A percentile compares a stretch with the other conserved stretches of the same genome.
phyloP scores from a whole-genome alignment of 2,329 filamentous ascomycete species.

The Acarospora socialis region DNA sequence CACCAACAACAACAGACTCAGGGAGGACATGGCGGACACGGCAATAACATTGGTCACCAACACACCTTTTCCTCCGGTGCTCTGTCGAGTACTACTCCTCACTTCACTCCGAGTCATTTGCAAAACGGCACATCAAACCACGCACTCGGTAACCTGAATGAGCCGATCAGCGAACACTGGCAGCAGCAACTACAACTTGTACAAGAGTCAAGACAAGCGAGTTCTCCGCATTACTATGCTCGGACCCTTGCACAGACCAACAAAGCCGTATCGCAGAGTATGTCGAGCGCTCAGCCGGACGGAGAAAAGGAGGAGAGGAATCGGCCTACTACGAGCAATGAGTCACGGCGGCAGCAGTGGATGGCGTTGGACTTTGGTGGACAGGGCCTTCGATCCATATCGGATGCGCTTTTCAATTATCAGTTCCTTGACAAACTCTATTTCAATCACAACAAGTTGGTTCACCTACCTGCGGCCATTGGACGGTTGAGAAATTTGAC shows the following conservation, averaged over 20 bases:
- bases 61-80: conserved; percentile 35
- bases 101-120: conserved; percentile 44
- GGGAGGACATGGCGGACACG: conserved; percentile 13
- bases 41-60: conserved; percentile 30
- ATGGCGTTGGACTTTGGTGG: conserved; percentile 87
- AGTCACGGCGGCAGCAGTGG: conserved; percentile 60
- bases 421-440: conserved; percentile 83
- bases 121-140: conserved; percentile 45
- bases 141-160: conserved; percentile 41
- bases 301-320: conserved; percentile 46
- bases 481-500: conserved; percentile 69
- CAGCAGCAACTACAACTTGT: conserved; percentile 70
- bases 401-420: conserved; percentile 67
- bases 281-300: conserved; percentile 26
- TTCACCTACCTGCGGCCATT: conserved; percentile 63
- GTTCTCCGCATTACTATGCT: conserved; percentile 53
- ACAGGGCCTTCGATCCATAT: conserved; percentile 78
- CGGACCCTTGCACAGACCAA: conserved; percentile 49
- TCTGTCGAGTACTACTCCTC: conserved; percentile 35
- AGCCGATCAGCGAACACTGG: conserved; percentile 61
- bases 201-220: conserved; percentile 56
- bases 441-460: conserved; percentile 83
- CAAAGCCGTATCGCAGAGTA: conserved; percentile 36
- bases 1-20: conserved; percentile 18
- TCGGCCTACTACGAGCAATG: conserved; percentile 48